Evolutionary conservation across 2,329 filamentous ascomycete genomes (phyloP).

Genomic region (Penicillium sp.): DNA sequence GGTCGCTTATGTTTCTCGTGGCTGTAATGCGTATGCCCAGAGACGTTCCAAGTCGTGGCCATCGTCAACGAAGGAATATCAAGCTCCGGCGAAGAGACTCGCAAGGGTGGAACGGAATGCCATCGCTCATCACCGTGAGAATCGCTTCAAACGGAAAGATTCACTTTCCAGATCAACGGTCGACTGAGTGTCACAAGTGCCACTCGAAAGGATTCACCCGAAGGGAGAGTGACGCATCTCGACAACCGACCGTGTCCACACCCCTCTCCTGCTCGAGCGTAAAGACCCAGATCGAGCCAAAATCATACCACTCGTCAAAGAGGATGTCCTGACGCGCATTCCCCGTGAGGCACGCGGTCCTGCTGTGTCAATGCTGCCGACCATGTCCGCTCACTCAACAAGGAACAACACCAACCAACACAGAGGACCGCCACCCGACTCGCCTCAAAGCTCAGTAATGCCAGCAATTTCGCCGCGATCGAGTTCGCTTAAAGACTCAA

Average conservation of each 20-base stretch:
- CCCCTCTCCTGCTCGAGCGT: neutral
- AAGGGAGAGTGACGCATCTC: neutral
- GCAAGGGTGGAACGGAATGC: neutral
- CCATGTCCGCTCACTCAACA: neutral
- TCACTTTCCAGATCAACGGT: neutral
- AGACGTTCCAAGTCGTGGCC: neutral
- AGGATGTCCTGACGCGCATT: no score
- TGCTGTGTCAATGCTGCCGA: neutral
- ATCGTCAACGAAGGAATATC: neutral
- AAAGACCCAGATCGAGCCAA: neutral
- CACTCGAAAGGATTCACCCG: neutral
- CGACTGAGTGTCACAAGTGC: neutral
- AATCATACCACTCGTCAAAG: neutral
- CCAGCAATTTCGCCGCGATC: neutral
- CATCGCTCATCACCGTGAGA: neutral
- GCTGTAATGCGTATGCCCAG: neutral
- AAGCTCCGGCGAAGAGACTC: neutral
- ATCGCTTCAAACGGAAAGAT: neutral
- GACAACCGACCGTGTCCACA: neutral
- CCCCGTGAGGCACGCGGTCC: neutral
- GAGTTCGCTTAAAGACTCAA: neutral
- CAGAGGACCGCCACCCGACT: neutral
- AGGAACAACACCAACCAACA: neutral
- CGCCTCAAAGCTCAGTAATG: neutral
- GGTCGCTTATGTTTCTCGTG: neutral